Conservation (phyloP, 2,329 filamentous ascomycete species). For the Zopfia rhizophila region DNA sequence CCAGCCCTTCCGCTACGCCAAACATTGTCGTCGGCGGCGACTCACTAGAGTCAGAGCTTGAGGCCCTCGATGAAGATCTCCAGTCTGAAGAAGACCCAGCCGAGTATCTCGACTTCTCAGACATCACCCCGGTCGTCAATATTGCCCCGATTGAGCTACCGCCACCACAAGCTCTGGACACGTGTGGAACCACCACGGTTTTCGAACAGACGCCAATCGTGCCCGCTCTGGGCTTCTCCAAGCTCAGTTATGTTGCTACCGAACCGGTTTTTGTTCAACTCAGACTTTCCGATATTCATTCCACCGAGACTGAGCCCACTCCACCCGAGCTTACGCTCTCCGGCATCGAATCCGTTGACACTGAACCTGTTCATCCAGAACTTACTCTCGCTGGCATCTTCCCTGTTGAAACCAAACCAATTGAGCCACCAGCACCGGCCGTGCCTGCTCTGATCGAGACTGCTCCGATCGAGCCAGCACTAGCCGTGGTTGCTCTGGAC, state of each 20-base stretch:
- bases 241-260: background rate
- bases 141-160: conserved; percentile 15
- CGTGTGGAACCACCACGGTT: background rate
- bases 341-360: conserved; percentile 1
- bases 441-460: background rate
- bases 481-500: too few species aligned
- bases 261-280: background rate
- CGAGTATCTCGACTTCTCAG: conserved; percentile 20
- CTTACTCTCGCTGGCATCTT: conserved; percentile 6
- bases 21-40: conserved; percentile 15
- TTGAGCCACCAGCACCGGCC: too few species aligned
- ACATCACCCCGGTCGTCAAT: conserved; percentile 11
- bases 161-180: background rate
- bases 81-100: background rate
- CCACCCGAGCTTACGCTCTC: background rate
- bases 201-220: conserved; percentile 1
- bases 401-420: background rate
- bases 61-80: conserved; percentile 9
- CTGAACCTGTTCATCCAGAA: background rate
- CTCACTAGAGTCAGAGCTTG: conserved; percentile 30
- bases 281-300: background rate
- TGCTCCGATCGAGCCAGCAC: background rate
- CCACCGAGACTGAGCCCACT: background rate
- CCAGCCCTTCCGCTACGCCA: conserved; percentile 20
- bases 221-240: background rate